These are phyloP conservation scores for Fraxinus pennsylvanica DNA, from an alignment of 257 asterid species.

Conservation along the genomic window DNA sequence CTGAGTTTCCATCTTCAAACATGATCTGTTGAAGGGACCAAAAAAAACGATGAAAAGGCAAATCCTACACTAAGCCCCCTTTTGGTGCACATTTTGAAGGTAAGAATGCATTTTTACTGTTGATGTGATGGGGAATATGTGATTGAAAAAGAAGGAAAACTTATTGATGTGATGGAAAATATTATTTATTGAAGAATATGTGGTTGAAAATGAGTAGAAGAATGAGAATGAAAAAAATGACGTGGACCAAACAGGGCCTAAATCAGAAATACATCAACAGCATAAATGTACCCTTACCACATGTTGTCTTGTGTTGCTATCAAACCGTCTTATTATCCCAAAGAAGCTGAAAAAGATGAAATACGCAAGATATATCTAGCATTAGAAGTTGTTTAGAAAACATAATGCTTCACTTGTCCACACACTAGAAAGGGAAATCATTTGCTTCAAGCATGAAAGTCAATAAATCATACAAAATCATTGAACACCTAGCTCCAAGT, in stretches of 20 bases:
- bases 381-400: not conserved
- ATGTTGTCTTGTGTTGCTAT: conserved; percentile 62
- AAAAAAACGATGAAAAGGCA: not conserved
- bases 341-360: conserved; percentile 54
- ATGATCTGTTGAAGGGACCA: conserved; percentile 52
- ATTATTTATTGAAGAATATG: no score
- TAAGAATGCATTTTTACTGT: no score
- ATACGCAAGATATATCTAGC: conserved; percentile 22
- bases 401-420: not conserved
- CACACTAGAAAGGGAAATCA: not conserved
- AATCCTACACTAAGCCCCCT: no score
- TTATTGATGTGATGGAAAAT: no score
- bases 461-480: no score
- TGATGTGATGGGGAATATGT: no score
- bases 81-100: no score
- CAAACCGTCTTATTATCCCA: conserved; percentile 69
- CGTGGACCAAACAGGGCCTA: no score
- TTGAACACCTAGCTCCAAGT: not conserved
- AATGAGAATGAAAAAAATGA: no score
- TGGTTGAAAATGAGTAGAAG: no score
- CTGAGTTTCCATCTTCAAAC: conserved; percentile 76
- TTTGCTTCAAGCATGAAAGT: not conserved
- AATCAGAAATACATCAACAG: conserved; percentile 13
- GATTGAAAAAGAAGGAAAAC: no score
- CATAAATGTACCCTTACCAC: conserved; percentile 55